A percentile compares a stretch with the other conserved stretches of the same genome.
Evolutionary conservation across 441 rosid genomes (phyloP).

Genomic region (Gossypium gossypioides): DNA sequence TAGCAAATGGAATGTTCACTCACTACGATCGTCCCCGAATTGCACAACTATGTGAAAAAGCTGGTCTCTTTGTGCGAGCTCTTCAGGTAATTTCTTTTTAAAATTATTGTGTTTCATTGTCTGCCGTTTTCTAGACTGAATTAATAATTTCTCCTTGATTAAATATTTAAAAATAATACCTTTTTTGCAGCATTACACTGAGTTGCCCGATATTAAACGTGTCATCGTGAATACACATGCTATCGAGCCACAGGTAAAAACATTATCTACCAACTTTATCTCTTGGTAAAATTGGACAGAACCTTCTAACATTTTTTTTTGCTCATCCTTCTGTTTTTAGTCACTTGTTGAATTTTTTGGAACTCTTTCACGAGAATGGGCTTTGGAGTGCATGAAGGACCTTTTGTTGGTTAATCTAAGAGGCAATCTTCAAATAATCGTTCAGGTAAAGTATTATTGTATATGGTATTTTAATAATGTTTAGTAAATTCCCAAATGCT

Average conservation of each 20-base stretch:
- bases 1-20: slow-evolving; percentile 97
- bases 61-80: slow-evolving; percentile 82
- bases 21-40: slow-evolving; percentile 95
- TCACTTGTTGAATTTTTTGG: slow-evolving; percentile 96
- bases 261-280: slow-evolving; percentile 11
- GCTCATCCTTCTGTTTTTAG: slow-evolving; percentile 28
- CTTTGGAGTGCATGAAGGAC: slow-evolving; percentile 98
- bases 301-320: neutral
- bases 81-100: slow-evolving; percentile 48
- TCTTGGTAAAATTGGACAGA: slow-evolving; percentile 5
- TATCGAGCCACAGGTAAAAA: slow-evolving; percentile 74
- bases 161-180: slow-evolving; percentile 1
- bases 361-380: slow-evolving; percentile 97
- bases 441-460: slow-evolving; percentile 50
- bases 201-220: slow-evolving; percentile 79
- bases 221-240: slow-evolving; percentile 86
- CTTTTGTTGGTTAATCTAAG: slow-evolving; percentile 79
- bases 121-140: slow-evolving; percentile 3
- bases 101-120: neutral
- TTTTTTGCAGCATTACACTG: slow-evolving; percentile 65
- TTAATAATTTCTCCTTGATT: neutral
- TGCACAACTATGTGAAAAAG: slow-evolving; percentile 96
- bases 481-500: slow-evolving; percentile 12
- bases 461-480: slow-evolving; percentile 13
- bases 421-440: slow-evolving; percentile 94